Evolutionary conservation across 345 rosid species (phyloP), one percentile per base, ranked within the genome.

Genomic region (Eucalyptus grandis): DNA sequence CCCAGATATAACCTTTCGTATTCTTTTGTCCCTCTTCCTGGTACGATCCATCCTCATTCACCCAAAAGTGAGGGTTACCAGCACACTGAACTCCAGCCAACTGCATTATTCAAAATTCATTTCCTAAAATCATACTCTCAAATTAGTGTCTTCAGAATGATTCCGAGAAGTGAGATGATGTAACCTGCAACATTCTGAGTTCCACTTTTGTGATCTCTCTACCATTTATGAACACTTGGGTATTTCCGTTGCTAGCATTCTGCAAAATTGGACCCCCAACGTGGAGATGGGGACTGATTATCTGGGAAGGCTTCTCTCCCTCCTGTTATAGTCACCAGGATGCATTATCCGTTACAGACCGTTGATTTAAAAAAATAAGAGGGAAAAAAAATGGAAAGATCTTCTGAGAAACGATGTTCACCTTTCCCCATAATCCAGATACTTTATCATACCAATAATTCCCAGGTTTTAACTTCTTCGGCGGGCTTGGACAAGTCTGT

Each of bases 391-490:
- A 22, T 50, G 37, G 87, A 88, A 60, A 34, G 37, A 56, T 83
- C 31, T 43, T 88, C 87, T 87, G 62, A 49, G 46, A 88, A 54
- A 58, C 58, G 40, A 89, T 72, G 91, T 87, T 94, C 93, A 98
- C 99, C 99, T 98, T 97, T 94, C 99, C 99, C 99, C 99, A 98
- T 77, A 98, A 95, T 80, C 99, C 99, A 31, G 99, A 98, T 88
- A 97, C 99, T 95, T 96, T 96, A 92, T 98, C 99, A 88, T 98
- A 98, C 99, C 99, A 98, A 95, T 98, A 98, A 88, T 94, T 95
- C 87, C 99, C 99, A 0, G 99, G 99, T 87, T 96, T 98, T 62
- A 98, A 93, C 92, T 96, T 96, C 95, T 95, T 98, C 1, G 99
- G 99, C 12, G 99, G 99, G 90, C 92, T 96, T 46, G 93, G 77